Percentiles rank a stretch among this genome's conserved stretches.
Evolutionary conservation across 1,284 basidiomycete species (phyloP).

Genomic region (Spongiforma sp.): DNA sequence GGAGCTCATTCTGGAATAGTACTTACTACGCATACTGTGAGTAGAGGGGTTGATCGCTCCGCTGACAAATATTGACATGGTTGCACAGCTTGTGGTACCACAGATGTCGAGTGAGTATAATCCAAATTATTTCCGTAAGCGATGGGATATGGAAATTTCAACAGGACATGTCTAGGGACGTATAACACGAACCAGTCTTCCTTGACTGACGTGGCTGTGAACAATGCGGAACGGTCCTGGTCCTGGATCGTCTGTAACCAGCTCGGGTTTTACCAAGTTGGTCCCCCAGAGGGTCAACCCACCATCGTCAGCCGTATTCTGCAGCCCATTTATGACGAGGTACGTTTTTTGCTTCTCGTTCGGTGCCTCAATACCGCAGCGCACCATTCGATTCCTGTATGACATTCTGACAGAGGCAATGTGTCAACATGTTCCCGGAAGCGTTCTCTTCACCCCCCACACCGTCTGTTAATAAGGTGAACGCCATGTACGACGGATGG

Average conservation of each 20-base stretch:
- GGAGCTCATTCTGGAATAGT: neutral
- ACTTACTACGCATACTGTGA: slow-evolving; percentile 43
- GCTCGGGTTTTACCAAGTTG: slow-evolving; percentile 69
- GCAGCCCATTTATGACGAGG: slow-evolving; percentile 63
- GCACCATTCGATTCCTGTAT: too few relatives aligned
- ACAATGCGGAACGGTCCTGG: slow-evolving; percentile 51
- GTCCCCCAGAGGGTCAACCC: slow-evolving; percentile 56
- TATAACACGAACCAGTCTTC: slow-evolving; percentile 44
- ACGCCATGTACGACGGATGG: slow-evolving; percentile 67
- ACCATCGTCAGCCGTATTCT: slow-evolving; percentile 64
- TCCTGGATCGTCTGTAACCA: slow-evolving; percentile 64
- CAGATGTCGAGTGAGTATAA: slow-evolving; percentile 42
- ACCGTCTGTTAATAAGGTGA: slow-evolving; percentile 48
- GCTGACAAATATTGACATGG: neutral
- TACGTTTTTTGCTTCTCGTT: too few relatives aligned
- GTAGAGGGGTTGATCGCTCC: slow-evolving; percentile 11
- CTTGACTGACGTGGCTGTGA: slow-evolving; percentile 46
- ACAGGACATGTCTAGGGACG: slow-evolving; percentile 50
- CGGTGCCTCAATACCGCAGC: too few relatives aligned
- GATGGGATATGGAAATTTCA: neutral
- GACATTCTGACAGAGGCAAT: slow-evolving; percentile 55
- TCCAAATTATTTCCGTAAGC: neutral
- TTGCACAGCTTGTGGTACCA: slow-evolving; percentile 42
- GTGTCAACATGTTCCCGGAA: slow-evolving; percentile 61
- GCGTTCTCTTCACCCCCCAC: slow-evolving; percentile 51